phyloP scores from a whole-genome alignment of 2,329 filamentous ascomycete genomes.

The Colletotrichum abscissum region DNA sequence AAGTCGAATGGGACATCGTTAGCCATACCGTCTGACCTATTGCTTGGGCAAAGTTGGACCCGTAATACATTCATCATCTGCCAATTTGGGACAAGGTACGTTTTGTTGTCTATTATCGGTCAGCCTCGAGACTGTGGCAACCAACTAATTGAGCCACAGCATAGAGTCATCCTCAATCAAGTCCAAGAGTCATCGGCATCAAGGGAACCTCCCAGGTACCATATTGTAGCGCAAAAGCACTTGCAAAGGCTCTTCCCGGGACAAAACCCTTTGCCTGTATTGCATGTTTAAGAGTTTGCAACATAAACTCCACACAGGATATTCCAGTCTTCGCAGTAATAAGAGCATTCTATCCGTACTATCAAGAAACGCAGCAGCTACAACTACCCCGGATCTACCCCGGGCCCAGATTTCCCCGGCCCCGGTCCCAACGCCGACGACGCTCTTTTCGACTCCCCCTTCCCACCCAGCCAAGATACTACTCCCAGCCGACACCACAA shows the following conservation, averaged over 20 bases:
- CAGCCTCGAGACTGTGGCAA: not conserved
- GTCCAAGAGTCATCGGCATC: not conserved
- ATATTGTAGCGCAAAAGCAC: no score
- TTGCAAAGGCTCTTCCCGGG: not conserved
- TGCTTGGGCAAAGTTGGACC: not conserved
- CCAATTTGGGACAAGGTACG: not conserved
- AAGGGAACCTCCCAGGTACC: not conserved
- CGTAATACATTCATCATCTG: not conserved
- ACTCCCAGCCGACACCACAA: not conserved
- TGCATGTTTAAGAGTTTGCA: not conserved
- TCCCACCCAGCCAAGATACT: not conserved
- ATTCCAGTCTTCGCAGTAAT: not conserved
- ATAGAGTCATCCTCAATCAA: not conserved
- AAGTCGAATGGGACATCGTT: not conserved
- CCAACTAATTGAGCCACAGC: not conserved
- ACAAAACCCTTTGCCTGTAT: not conserved
- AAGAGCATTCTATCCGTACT: not conserved
- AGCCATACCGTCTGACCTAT: slow-evolving; percentile 17
- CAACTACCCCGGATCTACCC: no score
- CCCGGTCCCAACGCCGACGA: not conserved
- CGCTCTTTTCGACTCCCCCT: not conserved
- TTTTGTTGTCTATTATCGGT: no score
- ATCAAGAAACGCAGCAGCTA: no score
- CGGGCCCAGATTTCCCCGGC: not conserved
- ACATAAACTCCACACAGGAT: not conserved